phyloP scores from a whole-genome alignment of 75 land plant genomes.

The Cryptomeria japonica region DNA sequence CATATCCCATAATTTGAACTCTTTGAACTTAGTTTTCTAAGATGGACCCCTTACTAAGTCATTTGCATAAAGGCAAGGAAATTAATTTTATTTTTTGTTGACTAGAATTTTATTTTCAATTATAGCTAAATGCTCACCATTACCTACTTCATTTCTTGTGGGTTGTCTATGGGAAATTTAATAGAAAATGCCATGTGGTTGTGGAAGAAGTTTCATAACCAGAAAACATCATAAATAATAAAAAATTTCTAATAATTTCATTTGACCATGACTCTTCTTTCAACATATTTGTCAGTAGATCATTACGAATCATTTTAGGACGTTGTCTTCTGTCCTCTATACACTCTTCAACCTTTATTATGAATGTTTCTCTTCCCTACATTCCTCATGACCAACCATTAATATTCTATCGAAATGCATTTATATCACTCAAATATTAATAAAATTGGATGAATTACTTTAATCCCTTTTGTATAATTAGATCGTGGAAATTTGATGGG shows the following conservation, averaged over 20 bases:
- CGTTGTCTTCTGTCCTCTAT: background rate
- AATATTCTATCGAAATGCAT: too few relatives aligned
- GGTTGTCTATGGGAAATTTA: background rate
- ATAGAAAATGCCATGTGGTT: background rate
- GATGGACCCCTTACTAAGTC: too few relatives aligned
- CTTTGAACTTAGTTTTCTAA: too few relatives aligned
- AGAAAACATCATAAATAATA: background rate
- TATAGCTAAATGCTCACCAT: background rate
- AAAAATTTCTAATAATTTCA: background rate
- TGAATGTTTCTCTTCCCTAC: background rate
- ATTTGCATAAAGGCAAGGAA: too few relatives aligned
- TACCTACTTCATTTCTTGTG: background rate
- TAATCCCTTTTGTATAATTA: background rate
- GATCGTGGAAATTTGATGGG: too few relatives aligned
- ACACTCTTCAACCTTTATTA: background rate
- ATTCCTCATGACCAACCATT: too few relatives aligned
- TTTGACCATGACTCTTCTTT: background rate
- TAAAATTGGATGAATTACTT: background rate
- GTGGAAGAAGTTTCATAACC: background rate
- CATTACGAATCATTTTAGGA: background rate
- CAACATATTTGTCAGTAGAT: background rate
- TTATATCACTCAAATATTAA: too few relatives aligned
- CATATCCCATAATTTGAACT: too few relatives aligned
- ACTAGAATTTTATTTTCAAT: background rate
- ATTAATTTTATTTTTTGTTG: too few relatives aligned